These are phyloP conservation scores for Juglanconis oblonga DNA, from an alignment of 2,329 filamentous ascomycete species.

Conservation along the genomic window DNA sequence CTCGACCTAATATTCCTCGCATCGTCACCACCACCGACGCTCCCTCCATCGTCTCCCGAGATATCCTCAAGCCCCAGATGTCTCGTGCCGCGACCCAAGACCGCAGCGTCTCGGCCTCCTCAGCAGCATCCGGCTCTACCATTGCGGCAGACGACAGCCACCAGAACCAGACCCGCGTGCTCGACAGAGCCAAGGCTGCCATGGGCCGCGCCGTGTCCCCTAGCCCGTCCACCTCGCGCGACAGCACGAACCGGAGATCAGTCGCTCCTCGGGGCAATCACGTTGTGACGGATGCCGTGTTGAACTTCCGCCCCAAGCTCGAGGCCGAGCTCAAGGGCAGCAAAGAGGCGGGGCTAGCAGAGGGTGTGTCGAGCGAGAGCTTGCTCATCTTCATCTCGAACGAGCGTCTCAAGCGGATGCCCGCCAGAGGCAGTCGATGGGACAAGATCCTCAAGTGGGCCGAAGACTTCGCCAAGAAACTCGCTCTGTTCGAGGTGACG, in stretches of 20 bases:
- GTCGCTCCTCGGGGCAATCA: conserved; percentile 17
- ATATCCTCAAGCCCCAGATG: conserved; percentile 16
- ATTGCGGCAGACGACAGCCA: conserved; percentile 16
- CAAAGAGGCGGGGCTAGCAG: conserved; percentile 13
- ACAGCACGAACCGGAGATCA: conserved; percentile 9
- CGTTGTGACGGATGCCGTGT: conserved; percentile 17
- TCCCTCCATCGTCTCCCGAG: conserved; percentile 16
- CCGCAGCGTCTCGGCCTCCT: conserved; percentile 15
- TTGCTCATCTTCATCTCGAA: conserved; percentile 16
- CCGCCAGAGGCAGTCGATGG: conserved; percentile 18
- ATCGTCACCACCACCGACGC: conserved; percentile 19
- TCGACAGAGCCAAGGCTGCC: conserved; percentile 17
- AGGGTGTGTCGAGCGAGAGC: conserved; percentile 18
- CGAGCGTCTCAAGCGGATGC: conserved; percentile 19
- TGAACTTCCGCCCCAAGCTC: conserved; percentile 15
- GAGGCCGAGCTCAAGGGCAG: conserved; percentile 17
- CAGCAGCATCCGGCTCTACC: conserved; percentile 16
- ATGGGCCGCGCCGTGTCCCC: conserved; percentile 13
- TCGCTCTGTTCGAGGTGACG: conserved; percentile 17
- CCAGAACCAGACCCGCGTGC: conserved; percentile 9
- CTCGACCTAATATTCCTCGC: conserved; percentile 11
- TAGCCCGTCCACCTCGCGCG: conserved; percentile 12
- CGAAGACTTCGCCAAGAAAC: conserved; percentile 20
- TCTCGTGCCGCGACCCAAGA: conserved; percentile 14
- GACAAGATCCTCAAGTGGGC: conserved; percentile 20